phyloP scores from a whole-genome alignment of 108 stramenopile genomes.

The Phaeodactylum tricornutum region DNA sequence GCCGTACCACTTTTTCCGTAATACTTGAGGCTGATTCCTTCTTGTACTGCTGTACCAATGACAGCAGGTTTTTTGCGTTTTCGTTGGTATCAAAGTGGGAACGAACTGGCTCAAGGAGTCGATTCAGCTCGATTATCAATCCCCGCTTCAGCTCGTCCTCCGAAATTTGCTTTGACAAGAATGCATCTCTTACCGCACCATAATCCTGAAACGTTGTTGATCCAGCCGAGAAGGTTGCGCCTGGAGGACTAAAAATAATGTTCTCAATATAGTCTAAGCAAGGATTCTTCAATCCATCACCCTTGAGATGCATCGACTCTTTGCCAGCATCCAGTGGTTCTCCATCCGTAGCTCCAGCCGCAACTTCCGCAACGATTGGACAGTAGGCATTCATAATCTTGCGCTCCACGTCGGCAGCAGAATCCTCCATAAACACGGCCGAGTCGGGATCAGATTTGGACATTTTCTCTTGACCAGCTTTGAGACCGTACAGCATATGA shows the following conservation, averaged over 20 bases:
- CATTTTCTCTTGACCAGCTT: constrained; percentile 99
- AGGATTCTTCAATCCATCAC: constrained; percentile 87
- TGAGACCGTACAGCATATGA: constrained; percentile 93
- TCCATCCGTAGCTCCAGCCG: not conserved
- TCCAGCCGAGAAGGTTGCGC: constrained; percentile 49
- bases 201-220: constrained; percentile 63
- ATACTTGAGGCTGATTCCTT: constrained; percentile 26
- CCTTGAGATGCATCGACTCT: constrained; percentile 75
- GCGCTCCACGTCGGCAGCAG: constrained; percentile 83
- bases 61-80: constrained; percentile 82
- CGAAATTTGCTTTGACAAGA: constrained; percentile 63
- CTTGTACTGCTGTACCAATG: constrained; percentile 84
- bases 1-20: constrained; percentile 31
- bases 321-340: constrained; percentile 46
- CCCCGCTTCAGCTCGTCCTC: constrained; percentile 67
- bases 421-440: constrained; percentile 99
- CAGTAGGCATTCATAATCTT: constrained; percentile 90
- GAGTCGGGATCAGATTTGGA: constrained; percentile 97
- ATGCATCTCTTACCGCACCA: constrained; percentile 68
- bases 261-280: constrained; percentile 93
- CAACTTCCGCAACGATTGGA: constrained; percentile 36
- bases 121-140: constrained; percentile 82
- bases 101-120: constrained; percentile 92
- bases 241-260: constrained; percentile 87
- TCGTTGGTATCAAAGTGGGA: constrained; percentile 84